Percentiles rank a stretch among this genome's conserved stretches.
Conservation (phyloP, 2,329 filamentous ascomycete species). For the Trematosphaeria pertusa region DNA sequence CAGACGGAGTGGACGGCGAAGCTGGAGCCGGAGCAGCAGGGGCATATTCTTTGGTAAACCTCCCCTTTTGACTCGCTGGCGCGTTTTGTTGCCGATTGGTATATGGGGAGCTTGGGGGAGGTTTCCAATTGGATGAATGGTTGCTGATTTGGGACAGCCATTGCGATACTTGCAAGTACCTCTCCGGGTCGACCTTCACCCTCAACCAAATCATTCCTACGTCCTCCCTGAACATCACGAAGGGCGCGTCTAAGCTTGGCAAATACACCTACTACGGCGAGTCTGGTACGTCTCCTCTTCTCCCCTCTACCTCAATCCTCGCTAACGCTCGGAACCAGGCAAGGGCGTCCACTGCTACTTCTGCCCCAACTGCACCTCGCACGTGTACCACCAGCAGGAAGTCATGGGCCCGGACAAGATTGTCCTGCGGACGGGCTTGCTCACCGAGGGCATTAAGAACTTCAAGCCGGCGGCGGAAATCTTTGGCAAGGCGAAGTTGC, state of each 20-base stretch:
- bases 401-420: conserved; percentile 59
- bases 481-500: conserved; percentile 59
- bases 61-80: not conserved
- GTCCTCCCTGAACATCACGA: conserved; percentile 58
- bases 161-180: conserved; percentile 64
- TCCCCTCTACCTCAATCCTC: not conserved
- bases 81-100: not conserved
- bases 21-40: conserved; percentile 54
- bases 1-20: conserved; percentile 60
- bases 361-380: conserved; percentile 63
- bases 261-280: conserved; percentile 64
- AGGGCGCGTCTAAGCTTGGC: conserved; percentile 55
- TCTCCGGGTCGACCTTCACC: conserved; percentile 59
- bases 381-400: conserved; percentile 64
- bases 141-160: conserved; percentile 51
- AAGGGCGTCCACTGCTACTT: conserved; percentile 65
- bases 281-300: conserved; percentile 49
- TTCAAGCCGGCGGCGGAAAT: conserved; percentile 62
- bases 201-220: conserved; percentile 63
- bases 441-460: conserved; percentile 54
- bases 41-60: conserved; percentile 56
- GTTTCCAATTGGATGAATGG: no score
- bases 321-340: conserved; percentile 43
- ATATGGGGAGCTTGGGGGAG: no score
- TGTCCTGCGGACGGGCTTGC: conserved; percentile 59